These are phyloP conservation scores for Omphalotus olearius DNA, from an alignment of 1,284 basidiomycete genomes.

Conservation along the genomic window DNA sequence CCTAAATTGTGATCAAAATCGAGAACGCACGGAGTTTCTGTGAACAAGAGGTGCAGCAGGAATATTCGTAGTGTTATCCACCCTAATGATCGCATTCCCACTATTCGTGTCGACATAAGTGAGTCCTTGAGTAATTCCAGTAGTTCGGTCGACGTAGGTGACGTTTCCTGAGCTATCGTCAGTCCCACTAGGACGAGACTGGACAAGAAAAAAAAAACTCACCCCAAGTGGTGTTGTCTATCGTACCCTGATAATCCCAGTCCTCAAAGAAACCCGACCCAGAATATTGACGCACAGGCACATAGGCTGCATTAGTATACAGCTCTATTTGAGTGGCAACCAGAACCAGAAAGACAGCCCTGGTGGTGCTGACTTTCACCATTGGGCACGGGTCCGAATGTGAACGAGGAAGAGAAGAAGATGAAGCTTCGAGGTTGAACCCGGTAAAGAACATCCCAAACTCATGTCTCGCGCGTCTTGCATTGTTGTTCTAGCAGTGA, in stretches of 20 bases:
- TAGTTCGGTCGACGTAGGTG: slow-evolving; percentile 23
- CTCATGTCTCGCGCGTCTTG: too few species aligned
- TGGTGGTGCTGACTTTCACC: too few species aligned
- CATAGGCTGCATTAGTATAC: slow-evolving; percentile 27
- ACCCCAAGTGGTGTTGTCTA: slow-evolving; percentile 64
- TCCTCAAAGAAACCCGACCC: slow-evolving; percentile 53
- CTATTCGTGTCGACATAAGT: slow-evolving; percentile 37
- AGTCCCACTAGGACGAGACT: background rate
- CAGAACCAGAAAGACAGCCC: too few species aligned
- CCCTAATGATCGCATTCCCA: slow-evolving; percentile 44
- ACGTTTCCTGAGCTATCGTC: slow-evolving; percentile 13
- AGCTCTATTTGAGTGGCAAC: too few species aligned
- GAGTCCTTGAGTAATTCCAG: slow-evolving; percentile 33
- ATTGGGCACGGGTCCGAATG: background rate
- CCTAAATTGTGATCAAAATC: background rate
- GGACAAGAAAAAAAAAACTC: slow-evolving; percentile 20
- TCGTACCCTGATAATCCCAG: slow-evolving; percentile 56
- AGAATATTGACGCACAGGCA: slow-evolving; percentile 44
- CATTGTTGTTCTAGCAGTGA: too few species aligned
- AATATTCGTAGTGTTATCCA: slow-evolving; percentile 38
- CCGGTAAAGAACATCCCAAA: too few species aligned
- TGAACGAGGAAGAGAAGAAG: background rate
- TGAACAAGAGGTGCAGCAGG: slow-evolving; percentile 37
- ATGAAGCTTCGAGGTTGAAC: too few species aligned
- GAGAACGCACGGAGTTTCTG: slow-evolving; percentile 40